These are phyloP conservation scores for Fusarium pseudonygamai DNA, from an alignment of 2,329 filamentous ascomycete genomes.

Conservation along the genomic window DNA sequence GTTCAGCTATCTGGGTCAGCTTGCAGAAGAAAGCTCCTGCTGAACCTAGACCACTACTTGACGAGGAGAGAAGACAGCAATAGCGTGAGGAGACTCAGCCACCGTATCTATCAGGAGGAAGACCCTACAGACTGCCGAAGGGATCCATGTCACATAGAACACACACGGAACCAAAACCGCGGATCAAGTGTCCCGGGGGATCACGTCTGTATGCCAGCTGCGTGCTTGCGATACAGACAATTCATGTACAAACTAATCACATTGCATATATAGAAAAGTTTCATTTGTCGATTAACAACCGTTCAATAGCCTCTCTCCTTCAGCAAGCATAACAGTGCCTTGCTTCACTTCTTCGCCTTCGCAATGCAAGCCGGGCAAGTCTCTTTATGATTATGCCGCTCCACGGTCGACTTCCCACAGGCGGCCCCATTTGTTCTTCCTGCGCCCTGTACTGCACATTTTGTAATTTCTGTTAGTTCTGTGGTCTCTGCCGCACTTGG, in stretches of 20 bases:
- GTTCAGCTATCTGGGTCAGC: slow-evolving; percentile 54
- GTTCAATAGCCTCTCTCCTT: accelerated
- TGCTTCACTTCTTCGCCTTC: not conserved
- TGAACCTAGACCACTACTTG: slow-evolving; percentile 32
- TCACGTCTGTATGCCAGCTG: too few relatives aligned
- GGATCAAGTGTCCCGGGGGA: not conserved
- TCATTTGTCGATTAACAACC: not conserved
- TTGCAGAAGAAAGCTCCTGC: slow-evolving; percentile 51
- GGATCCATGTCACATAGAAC: too few relatives aligned
- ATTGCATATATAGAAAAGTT: not conserved
- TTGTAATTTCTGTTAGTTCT: not conserved
- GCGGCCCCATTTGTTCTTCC: not conserved
- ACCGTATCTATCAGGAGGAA: accelerated
- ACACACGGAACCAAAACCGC: accelerated
- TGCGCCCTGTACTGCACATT: not conserved
- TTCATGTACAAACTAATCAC: not conserved
- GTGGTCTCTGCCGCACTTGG: not conserved
- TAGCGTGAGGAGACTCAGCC: accelerated
- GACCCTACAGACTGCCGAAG: accelerated
- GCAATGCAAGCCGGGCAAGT: not conserved
- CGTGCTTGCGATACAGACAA: not conserved
- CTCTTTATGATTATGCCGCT: not conserved
- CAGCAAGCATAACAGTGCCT: accelerated
- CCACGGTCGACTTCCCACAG: not conserved
- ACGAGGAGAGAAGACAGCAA: slow-evolving; percentile 49